Conservation (phyloP, 495 filamentous ascomycete genomes). For the Xylaria nigripes region DNA sequence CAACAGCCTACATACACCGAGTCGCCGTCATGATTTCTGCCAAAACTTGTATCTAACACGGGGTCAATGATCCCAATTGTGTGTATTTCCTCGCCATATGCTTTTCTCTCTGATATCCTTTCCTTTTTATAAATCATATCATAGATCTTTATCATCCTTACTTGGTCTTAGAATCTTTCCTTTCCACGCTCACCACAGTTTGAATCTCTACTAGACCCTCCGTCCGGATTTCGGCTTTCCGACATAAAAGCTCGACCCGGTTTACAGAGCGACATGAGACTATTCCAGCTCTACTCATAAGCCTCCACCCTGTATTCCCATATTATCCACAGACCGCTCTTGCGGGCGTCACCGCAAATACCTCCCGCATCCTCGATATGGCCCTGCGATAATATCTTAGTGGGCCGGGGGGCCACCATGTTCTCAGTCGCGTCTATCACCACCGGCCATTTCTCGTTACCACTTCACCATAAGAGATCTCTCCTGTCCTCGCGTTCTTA, state of each 20-base stretch:
- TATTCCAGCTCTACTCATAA: slow-evolving; percentile 17
- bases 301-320: slow-evolving; percentile 39
- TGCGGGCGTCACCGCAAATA: slow-evolving; percentile 48
- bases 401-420: slow-evolving; percentile 45
- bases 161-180: too few relatives aligned
- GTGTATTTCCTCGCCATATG: too few relatives aligned
- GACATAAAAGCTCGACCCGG: slow-evolving; percentile 9
- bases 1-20: too few relatives aligned
- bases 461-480: not conserved
- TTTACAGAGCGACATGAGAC: slow-evolving; percentile 27
- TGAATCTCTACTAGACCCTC: too few relatives aligned
- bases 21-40: too few relatives aligned
- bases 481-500: not conserved
- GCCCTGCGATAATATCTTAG: slow-evolving; percentile 38
- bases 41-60: too few relatives aligned
- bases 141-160: too few relatives aligned
- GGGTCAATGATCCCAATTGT: too few relatives aligned
- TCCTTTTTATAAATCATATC: too few relatives aligned
- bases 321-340: slow-evolving; percentile 32
- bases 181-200: too few relatives aligned
- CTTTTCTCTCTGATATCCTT: too few relatives aligned
- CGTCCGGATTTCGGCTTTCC: too few relatives aligned
- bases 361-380: slow-evolving; percentile 37
- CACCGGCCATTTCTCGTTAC: slow-evolving; percentile 4
- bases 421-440: not conserved